Evolutionary conservation across 805 yeast species (phyloP), one percentile per base, ranked within the genome.

Genomic region (Helenozyma baotianmanensis): DNA sequence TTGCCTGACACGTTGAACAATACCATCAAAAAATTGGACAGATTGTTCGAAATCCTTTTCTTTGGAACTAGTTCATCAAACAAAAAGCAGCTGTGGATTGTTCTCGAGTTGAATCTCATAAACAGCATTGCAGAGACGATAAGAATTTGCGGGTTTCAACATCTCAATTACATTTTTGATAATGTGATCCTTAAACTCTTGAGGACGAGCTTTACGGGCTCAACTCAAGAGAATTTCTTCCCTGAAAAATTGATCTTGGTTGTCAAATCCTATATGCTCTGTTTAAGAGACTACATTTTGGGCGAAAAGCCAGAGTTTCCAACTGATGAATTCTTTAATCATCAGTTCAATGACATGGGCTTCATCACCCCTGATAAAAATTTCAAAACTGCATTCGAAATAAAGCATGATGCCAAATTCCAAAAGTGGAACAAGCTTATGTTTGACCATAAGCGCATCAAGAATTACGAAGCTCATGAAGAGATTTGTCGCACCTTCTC

Each of bases 1-100:
- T 78, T 88, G 43, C 76, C 95, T 0, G 98, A 94, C 45, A 82
- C 97, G 0, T 62, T 90, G 46, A 92, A 90, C 53, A 81, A 84
- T 38, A 88, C 95, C 1, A 78, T 89, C 3, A 80, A 88, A 48
- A 81, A 80, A 35, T 66, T 92, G 30, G 95, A 82, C 37, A 50
- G 60, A 2, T 60, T 92, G 21, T 77, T 81, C 36, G 71, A 73
- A 30, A 40, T 75, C 4, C 55, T 84, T 25, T 62, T 89, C 15
- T 70, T 72, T 31, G 72, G 67, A 34, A 48, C 54, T 9, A 54
- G 46, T 16, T 48, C 56, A 2, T 39, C 54, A 10, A 61, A 62
- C 24, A 74, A 72, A 38, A 85, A 83, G 44, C 84, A 80, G 43
- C 77, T 78, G 24, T 90, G 97, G 97, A 58, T 83, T 2, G 69